These are phyloP conservation scores for Hippophae tibetana DNA, from an alignment of 306 rosid species.

Conservation along the genomic window DNA sequence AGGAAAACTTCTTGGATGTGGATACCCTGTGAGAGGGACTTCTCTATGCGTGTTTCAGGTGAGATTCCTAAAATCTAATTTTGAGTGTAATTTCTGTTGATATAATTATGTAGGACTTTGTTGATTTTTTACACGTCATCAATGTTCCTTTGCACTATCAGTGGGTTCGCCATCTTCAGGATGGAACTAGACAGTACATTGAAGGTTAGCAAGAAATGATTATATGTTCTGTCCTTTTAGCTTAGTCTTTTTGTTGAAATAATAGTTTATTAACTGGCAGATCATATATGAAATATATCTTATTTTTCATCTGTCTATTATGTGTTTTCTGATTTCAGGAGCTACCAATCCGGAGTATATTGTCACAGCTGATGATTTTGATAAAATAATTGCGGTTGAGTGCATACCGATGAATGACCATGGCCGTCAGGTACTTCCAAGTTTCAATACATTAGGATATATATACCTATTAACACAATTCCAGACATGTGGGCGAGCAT, in stretches of 20 bases:
- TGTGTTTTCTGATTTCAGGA: slow-evolving; percentile 40
- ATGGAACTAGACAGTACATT: slow-evolving; percentile 88
- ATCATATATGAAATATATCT: slow-evolving; percentile 3
- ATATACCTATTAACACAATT: too few relatives aligned
- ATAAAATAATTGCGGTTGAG: slow-evolving; percentile 84
- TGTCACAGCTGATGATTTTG: slow-evolving; percentile 92
- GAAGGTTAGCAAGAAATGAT: slow-evolving; percentile 51
- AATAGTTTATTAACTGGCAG: slow-evolving; percentile 8
- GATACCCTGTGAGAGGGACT: slow-evolving; percentile 79
- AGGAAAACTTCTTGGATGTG: slow-evolving; percentile 88
- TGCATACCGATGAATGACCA: slow-evolving; percentile 95
- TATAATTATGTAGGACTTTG: not conserved
- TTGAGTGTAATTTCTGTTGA: slow-evolving; percentile 11
- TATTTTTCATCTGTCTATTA: not conserved
- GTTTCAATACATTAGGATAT: not conserved
- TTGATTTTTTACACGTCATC: slow-evolving; percentile 13
- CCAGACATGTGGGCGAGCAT: too few relatives aligned
- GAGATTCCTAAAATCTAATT: slow-evolving; percentile 18
- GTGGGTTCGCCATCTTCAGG: slow-evolving; percentile 98
- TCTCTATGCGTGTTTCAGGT: slow-evolving; percentile 98
- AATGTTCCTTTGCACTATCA: slow-evolving; percentile 27
- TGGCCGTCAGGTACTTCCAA: slow-evolving; percentile 73
- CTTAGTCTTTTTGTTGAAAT: not conserved
- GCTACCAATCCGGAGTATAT: slow-evolving; percentile 94
- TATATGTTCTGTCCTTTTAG: not conserved